Base-by-base conservation (phyloP, 139 green algal genomes). In the Chlamydomonas sphaeroides region DNA sequence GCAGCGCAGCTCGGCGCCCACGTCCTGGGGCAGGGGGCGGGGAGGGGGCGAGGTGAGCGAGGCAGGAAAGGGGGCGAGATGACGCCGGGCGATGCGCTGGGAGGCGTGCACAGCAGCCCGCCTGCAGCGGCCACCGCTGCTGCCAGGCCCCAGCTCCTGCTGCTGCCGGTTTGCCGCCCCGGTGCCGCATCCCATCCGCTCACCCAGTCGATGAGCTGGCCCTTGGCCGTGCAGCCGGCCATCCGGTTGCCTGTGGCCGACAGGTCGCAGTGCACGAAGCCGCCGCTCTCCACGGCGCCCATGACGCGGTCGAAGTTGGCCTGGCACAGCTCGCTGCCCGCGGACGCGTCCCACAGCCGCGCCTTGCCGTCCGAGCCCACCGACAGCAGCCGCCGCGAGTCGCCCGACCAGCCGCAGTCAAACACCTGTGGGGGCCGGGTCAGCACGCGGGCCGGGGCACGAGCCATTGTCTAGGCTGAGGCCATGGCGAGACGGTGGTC, bases 351-450 rank as follows among this genome's bases (percentile, higher is more conserved):
- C 86, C 86, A 90, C 70, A 90, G 65, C 28, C 86, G 53, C 30
- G 82, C 86, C 5, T 36, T 32, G 23, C 86, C 86, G 71, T 90
- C 86, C 5, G 56, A 80, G 36, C 86, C 86, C 5, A 90, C 86
- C 11, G 66, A 84, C 42, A 90, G 78, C 70, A 90, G 71, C 35
- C 69, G 81, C 17, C 86, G 76, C 18, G 74, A 86, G 81, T 90
- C 86, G 30, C 86, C 86, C 7, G 56, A 80, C 86, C 86, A 90
- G 28, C 76, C 84, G 82, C 86, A 90, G 77, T 90, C 86, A 25
- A 79, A 90, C 6, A 87, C n/a, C n/a, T n/a, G n/a, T n/a, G n/a
- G n/a, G n/a, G n/a, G n/a, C n/a, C n/a, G n/a, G n/a, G n/a, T n/a
- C n/a, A n/a, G n/a, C n/a, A n/a, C n/a, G n/a, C n/a, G n/a, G n/a